These are phyloP conservation scores for Beauveria varroae DNA, from an alignment of 2,329 filamentous ascomycete species.

Conservation along the genomic window DNA sequence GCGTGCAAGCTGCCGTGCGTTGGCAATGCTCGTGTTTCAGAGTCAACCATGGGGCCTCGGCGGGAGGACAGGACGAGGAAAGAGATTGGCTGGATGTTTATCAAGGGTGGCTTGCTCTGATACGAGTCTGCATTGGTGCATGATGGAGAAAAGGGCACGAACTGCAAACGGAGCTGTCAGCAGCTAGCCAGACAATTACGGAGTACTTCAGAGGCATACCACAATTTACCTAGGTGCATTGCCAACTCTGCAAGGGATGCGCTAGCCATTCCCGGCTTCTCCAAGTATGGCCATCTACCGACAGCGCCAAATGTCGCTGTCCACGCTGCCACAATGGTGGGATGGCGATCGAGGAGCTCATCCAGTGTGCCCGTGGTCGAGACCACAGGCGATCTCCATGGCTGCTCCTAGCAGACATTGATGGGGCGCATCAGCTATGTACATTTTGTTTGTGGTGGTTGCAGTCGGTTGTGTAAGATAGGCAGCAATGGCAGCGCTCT, in stretches of 20 bases:
- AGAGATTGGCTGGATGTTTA: conserved; percentile 3
- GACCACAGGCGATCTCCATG: neutral
- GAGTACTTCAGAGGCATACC: neutral
- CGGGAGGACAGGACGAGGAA: too few relatives aligned
- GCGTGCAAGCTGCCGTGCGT: neutral
- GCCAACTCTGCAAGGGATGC: neutral
- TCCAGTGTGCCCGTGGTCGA: neutral
- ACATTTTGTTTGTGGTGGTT: neutral
- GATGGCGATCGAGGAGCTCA: neutral
- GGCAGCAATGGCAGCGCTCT: neutral
- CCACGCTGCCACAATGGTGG: neutral
- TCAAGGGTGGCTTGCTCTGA: neutral
- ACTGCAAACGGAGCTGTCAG: conserved; percentile 5
- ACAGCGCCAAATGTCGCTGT: neutral
- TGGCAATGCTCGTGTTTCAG: neutral
- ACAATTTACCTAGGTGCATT: too few relatives aligned
- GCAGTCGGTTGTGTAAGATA: neutral
- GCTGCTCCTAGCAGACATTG: neutral
- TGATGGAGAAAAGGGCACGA: neutral
- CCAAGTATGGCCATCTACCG: neutral
- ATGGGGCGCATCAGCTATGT: neutral
- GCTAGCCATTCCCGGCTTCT: conserved; percentile 6
- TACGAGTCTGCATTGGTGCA: neutral
- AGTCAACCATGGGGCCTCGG: neutral
- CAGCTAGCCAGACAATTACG: neutral